phyloP scores from a whole-genome alignment of 768 basidiomycete genomes.

The Kwoniella bestiolae region DNA sequence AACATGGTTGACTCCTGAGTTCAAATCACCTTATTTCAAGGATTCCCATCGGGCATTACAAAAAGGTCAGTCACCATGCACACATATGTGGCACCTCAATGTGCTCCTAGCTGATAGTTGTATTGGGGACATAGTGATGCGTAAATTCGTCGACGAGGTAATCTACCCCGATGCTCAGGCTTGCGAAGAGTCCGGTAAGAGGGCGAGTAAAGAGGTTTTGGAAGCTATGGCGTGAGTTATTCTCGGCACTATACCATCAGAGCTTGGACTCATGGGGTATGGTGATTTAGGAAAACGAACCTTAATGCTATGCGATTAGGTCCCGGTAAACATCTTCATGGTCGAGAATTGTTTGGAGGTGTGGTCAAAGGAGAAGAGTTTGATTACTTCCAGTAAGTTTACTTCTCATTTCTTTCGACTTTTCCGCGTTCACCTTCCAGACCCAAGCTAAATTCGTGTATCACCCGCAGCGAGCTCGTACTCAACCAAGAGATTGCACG shows the following conservation, averaged over 20 bases:
- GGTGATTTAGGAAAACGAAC: conserved; percentile 65
- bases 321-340: conserved; percentile 84
- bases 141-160: conserved; percentile 71
- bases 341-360: conserved; percentile 73
- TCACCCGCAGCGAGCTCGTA: conserved; percentile 64
- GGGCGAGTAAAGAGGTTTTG: conserved; percentile 74
- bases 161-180: conserved; percentile 73
- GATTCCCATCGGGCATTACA: conserved; percentile 64
- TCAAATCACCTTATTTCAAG: conserved; percentile 75
- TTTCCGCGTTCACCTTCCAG: no score
- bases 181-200: conserved; percentile 88
- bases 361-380: conserved; percentile 81
- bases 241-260: no score
- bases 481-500: conserved; percentile 76
- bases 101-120: background rate
- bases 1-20: conserved; percentile 74
- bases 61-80: conserved; percentile 50
- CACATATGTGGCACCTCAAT: no score
- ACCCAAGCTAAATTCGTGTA: no score
- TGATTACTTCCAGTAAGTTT: conserved; percentile 84
- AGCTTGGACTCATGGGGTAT: no score
- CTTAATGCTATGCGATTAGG: conserved; percentile 90
- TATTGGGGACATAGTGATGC: conserved; percentile 61
- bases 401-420: no score
- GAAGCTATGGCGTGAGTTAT: conserved; percentile 77